These are phyloP conservation scores for Botrytis galanthina DNA, from an alignment of 2,329 filamentous ascomycete genomes.

Conservation along the genomic window DNA sequence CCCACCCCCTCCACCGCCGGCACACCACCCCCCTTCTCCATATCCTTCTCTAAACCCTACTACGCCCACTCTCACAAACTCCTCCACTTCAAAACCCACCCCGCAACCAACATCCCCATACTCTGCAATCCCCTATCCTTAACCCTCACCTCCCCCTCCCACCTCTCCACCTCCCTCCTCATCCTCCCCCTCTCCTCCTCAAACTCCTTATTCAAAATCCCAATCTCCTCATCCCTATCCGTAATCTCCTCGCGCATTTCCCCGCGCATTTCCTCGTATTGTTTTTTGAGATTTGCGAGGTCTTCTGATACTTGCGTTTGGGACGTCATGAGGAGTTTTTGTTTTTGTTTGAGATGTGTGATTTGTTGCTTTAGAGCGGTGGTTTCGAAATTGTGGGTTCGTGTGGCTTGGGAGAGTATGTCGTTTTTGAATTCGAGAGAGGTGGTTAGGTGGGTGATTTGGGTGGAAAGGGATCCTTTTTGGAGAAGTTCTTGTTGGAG, in stretches of 20 bases:
- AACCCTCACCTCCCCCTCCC: too few relatives aligned
- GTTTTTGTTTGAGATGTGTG: background rate
- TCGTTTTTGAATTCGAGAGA: background rate
- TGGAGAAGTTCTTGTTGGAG: background rate
- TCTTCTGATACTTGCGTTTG: rapidly evolving
- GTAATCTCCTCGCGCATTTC: background rate
- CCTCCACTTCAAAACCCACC: background rate
- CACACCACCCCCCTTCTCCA: background rate
- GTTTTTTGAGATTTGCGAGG: rapidly evolving
- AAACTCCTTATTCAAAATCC: background rate
- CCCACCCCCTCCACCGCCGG: background rate
- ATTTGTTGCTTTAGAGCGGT: background rate
- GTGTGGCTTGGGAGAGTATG: background rate
- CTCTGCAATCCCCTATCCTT: background rate
- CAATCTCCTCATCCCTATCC: background rate
- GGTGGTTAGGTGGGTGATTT: background rate
- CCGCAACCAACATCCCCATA: background rate
- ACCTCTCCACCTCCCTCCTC: background rate
- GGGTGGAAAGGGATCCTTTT: rapidly evolving
- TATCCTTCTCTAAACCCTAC: rapidly evolving
- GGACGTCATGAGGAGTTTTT: background rate
- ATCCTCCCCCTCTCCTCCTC: background rate
- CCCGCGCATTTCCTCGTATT: background rate
- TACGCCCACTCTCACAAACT: background rate
- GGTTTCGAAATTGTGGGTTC: rapidly evolving